These are phyloP conservation scores for Pholiota adiposa DNA, from an alignment of 1,284 basidiomycete genomes.

Conservation along the genomic window DNA sequence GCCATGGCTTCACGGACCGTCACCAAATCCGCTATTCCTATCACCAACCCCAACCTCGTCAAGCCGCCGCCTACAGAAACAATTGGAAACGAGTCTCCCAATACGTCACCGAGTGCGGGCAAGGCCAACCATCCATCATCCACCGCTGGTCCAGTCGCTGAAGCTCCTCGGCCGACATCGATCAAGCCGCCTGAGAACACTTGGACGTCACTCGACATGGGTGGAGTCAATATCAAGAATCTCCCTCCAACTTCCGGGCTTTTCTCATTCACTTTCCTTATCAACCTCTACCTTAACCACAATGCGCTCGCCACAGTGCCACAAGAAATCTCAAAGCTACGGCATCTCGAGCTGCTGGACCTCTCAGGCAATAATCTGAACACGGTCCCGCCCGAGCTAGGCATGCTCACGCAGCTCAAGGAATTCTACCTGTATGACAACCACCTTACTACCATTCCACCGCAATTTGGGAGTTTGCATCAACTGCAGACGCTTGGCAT, in stretches of 20 bases:
- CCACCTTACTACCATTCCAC: conserved; percentile 82
- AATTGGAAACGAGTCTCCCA: conserved; percentile 40
- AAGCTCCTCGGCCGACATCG: conserved; percentile 61
- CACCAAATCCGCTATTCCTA: conserved; percentile 79
- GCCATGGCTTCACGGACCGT: conserved; percentile 81
- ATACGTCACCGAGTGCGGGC: conserved; percentile 40
- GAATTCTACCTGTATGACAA: conserved; percentile 98
- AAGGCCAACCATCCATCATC: conserved; percentile 71
- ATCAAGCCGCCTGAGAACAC: conserved; percentile 68
- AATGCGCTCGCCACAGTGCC: conserved; percentile 87
- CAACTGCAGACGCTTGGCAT: conserved; percentile 94
- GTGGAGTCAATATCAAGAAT: conserved; percentile 92
- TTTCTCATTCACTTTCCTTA: conserved; percentile 93
- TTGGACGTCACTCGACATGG: conserved; percentile 97
- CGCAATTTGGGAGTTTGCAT: conserved; percentile 89
- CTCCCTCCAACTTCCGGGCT: conserved; percentile 83
- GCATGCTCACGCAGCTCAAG: conserved; percentile 88
- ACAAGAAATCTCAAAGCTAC: conserved; percentile 83
- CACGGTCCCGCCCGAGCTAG: conserved; percentile 86
- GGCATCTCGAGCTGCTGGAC: conserved; percentile 90
- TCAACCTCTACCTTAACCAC: conserved; percentile 97
- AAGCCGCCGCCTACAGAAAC: conserved; percentile 47
- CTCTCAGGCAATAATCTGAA: conserved; percentile 89
- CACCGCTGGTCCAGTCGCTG: conserved; percentile 67
- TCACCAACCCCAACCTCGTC: conserved; percentile 78